These are phyloP conservation scores for Aspergillus sparsus DNA, from an alignment of 495 filamentous ascomycete species.

Conservation along the genomic window DNA sequence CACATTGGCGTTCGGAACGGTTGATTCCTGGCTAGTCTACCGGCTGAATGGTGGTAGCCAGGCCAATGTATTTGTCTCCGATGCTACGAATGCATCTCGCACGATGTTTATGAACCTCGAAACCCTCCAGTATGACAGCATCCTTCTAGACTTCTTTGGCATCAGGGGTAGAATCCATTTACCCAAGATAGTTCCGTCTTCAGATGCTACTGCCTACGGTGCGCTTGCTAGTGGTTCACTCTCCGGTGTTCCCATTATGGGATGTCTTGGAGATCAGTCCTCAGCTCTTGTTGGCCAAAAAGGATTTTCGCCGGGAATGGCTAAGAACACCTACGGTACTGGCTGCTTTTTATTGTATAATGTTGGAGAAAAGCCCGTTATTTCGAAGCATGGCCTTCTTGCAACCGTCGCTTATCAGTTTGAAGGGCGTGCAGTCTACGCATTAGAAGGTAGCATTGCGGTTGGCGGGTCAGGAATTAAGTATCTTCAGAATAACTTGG, in stretches of 20 bases:
- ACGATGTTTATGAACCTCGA: conserved; percentile 97
- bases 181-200: conserved; percentile 85
- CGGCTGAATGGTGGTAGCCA: conserved; percentile 77
- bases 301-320: conserved; percentile 82
- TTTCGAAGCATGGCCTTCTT: conserved; percentile 86
- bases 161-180: conserved; percentile 70
- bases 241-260: conserved; percentile 71
- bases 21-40: conserved; percentile 92
- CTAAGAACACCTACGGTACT: conserved; percentile 97
- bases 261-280: conserved; percentile 92
- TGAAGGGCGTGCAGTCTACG: conserved; percentile 77
- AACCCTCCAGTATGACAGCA: conserved; percentile 81
- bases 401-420: conserved; percentile 83
- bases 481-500: conserved; percentile 85
- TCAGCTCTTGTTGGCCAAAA: conserved; percentile 90
- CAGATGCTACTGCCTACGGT: conserved; percentile 73
- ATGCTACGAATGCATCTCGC: conserved; percentile 88
- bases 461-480: conserved; percentile 91
- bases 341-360: conserved; percentile 96
- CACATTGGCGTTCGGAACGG: conserved; percentile 83
- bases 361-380: conserved; percentile 84
- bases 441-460: conserved; percentile 89
- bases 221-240: conserved; percentile 63
- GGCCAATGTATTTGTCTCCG: conserved; percentile 77
- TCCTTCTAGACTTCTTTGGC: conserved; percentile 79